phyloP scores from a whole-genome alignment of 2,329 filamentous ascomycete species.

The Neopestalotiopsis clavispora region DNA sequence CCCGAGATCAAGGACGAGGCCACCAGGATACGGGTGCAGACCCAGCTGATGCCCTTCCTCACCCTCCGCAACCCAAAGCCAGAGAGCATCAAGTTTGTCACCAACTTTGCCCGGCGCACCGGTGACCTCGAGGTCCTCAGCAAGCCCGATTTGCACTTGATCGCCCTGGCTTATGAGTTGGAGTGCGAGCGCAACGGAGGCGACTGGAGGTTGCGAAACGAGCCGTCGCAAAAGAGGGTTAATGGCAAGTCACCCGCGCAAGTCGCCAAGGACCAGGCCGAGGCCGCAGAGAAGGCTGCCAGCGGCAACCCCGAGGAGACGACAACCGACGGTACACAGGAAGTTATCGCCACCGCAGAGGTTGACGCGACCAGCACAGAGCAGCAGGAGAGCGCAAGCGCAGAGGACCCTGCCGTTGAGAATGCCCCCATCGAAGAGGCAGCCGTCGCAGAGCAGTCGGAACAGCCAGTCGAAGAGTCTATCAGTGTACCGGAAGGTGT shows the following conservation, averaged over 20 bases:
- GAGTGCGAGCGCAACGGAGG: slow-evolving; percentile 91
- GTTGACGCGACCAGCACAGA: slow-evolving; percentile 23
- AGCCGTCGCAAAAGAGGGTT: slow-evolving; percentile 77
- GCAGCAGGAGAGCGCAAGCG: neutral
- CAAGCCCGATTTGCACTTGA: slow-evolving; percentile 83
- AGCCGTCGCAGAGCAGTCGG: neutral
- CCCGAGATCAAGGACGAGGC: slow-evolving; percentile 86
- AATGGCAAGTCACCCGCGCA: slow-evolving; percentile 70
- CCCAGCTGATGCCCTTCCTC: slow-evolving; percentile 83
- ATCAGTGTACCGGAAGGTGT: neutral
- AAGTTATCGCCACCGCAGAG: slow-evolving; percentile 40
- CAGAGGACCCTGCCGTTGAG: neutral
- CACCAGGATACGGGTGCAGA: slow-evolving; percentile 81
- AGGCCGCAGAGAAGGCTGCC: neutral
- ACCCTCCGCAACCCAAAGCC: slow-evolving; percentile 76
- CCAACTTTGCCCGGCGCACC: slow-evolving; percentile 85
- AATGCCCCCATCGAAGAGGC: neutral
- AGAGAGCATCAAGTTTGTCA: slow-evolving; percentile 78
- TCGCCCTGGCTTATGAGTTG: slow-evolving; percentile 92
- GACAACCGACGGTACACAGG: neutral
- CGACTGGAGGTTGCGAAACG: slow-evolving; percentile 80
- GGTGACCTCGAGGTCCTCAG: slow-evolving; percentile 90
- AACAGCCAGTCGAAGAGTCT: neutral
- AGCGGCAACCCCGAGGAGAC: neutral
- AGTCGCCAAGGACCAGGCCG: slow-evolving; percentile 43